Percentiles rank a stretch among this genome's conserved stretches.
Evolutionary conservation across 129 eudicot species (phyloP).

Genomic region (Erigeron canadensis): DNA sequence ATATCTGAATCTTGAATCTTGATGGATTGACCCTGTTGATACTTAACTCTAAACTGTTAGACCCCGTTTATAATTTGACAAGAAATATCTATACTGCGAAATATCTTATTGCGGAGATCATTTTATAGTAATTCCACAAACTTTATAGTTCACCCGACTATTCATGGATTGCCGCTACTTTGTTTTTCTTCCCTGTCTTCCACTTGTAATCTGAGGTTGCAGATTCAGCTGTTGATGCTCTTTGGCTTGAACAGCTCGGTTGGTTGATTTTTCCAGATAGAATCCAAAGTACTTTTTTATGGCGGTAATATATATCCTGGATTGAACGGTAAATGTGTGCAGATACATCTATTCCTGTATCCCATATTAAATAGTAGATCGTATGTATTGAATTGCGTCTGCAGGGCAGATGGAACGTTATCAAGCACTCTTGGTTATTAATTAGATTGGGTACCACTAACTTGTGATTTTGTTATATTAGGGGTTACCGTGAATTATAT

Average conservation of each 20-base stretch:
- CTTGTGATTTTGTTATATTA: not conserved
- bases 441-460: slow-evolving; percentile 20
- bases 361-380: slow-evolving; percentile 28
- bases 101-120: slow-evolving; percentile 12
- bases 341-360: slow-evolving; percentile 27
- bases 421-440: slow-evolving; percentile 1
- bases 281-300: slow-evolving; percentile 23
- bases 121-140: slow-evolving; percentile 15
- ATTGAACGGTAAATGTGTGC: slow-evolving; percentile 31
- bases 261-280: slow-evolving; percentile 23
- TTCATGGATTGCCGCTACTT: slow-evolving; percentile 26
- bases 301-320: slow-evolving; percentile 28
- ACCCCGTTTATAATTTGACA: slow-evolving; percentile 1
- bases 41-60: slow-evolving; percentile 7
- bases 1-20: slow-evolving; percentile 10
- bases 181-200: slow-evolving; percentile 43
- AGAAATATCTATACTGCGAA: not conserved
- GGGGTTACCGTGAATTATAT: slow-evolving; percentile 22
- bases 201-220: slow-evolving; percentile 45
- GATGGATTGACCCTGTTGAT: not conserved
- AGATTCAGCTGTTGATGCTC: slow-evolving; percentile 42
- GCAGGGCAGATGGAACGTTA: slow-evolving; percentile 36
- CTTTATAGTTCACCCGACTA: not conserved
- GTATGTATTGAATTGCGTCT: slow-evolving; percentile 35
- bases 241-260: slow-evolving; percentile 30